Percentiles rank a stretch among this genome's conserved stretches.
Evolutionary conservation across 1,139 yeast species (phyloP).

Genomic region (Casaregolazyma suthepensis): DNA sequence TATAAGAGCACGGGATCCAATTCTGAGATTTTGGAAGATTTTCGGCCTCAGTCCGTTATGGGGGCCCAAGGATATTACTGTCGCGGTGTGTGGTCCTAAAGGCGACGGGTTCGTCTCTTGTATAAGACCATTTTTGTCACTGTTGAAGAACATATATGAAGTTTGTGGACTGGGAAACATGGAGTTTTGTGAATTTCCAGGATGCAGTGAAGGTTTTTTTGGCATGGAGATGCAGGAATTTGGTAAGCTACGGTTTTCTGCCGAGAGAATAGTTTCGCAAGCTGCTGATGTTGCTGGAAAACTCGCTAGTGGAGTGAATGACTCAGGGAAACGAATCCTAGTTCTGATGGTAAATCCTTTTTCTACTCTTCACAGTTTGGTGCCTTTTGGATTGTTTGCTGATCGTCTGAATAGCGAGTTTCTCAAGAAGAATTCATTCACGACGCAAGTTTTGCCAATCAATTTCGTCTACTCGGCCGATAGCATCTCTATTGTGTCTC

Average conservation of each 20-base stretch:
- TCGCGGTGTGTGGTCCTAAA: constrained; percentile 29
- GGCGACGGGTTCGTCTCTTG: constrained; percentile 26
- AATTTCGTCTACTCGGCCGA: constrained; percentile 24
- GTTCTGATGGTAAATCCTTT: constrained; percentile 2
- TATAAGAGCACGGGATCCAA: constrained; percentile 32
- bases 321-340: neutral
- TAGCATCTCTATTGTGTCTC: constrained; percentile 45
- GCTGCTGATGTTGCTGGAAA: neutral
- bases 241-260: neutral
- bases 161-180: constrained; percentile 33
- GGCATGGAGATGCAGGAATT: constrained; percentile 4
- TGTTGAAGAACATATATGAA: constrained; percentile 32
- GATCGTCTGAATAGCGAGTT: neutral
- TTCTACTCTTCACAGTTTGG: neutral
- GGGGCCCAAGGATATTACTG: constrained; percentile 28
- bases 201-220: constrained; percentile 13
- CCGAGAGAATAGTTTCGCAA: neutral
- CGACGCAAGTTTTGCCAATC: constrained; percentile 9
- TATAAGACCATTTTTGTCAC: constrained; percentile 24
- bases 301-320: neutral
- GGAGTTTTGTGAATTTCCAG: constrained; percentile 24
- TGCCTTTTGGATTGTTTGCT: neutral
- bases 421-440: neutral
- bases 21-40: constrained; percentile 35
- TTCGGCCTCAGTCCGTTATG: constrained; percentile 33